Percentiles rank a stretch among this genome's conserved stretches.
Conservation (phyloP, 352 stramenopile species). For the Phytophthora agathidicida region DNA sequence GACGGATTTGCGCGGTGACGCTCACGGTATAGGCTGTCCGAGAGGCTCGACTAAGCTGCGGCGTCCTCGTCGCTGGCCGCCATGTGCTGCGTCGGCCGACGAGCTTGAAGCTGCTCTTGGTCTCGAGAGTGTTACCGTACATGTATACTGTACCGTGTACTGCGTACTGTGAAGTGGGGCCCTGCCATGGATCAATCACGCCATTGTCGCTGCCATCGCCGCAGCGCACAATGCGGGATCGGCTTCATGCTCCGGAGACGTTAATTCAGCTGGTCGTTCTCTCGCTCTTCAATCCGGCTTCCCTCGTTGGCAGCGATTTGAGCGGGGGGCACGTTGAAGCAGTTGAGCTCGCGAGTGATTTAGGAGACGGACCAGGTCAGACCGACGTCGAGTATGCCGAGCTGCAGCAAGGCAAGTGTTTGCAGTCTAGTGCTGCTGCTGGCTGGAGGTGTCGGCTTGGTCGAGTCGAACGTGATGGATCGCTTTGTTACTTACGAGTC, state of each 20-base stretch:
- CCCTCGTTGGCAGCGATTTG: slow-evolving; percentile 27
- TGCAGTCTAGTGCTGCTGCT: no score
- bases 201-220: no score
- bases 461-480: slow-evolving; percentile 11
- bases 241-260: neutral
- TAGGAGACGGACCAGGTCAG: slow-evolving; percentile 15
- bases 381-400: neutral
- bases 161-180: neutral
- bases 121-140: no score
- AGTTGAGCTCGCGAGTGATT: slow-evolving; percentile 22
- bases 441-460: no score
- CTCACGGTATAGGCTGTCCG: slow-evolving; percentile 18
- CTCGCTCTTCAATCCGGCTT: slow-evolving; percentile 37
- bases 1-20: slow-evolving; percentile 23
- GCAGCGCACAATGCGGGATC: slow-evolving; percentile 19
- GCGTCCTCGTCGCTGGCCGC: slow-evolving; percentile 13
- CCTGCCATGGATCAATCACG: slow-evolving; percentile 19
- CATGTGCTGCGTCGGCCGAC: neutral
- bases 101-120: no score
- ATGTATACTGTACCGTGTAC: no score
- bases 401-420: neutral
- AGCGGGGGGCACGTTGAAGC: slow-evolving; percentile 25
- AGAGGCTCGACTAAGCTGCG: slow-evolving; percentile 15
- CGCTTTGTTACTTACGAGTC: slow-evolving; percentile 21
- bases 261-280: slow-evolving; percentile 23